These are phyloP conservation scores for Quercus phellos DNA, from an alignment of 331 rosid species.

Conservation along the genomic window DNA sequence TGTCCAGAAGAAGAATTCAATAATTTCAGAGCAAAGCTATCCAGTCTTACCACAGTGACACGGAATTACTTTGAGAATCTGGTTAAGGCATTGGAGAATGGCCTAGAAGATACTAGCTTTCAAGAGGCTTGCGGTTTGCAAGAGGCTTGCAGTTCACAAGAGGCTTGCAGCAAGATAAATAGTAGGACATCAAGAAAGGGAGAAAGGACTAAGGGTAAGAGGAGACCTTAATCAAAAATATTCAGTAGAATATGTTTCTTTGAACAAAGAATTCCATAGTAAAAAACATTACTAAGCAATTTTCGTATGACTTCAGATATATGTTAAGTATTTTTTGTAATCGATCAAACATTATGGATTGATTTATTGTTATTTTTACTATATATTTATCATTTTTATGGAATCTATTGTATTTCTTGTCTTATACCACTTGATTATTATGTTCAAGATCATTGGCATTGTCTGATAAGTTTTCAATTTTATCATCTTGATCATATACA, in stretches of 20 bases:
- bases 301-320: too few relatives aligned
- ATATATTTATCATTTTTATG: too few relatives aligned
- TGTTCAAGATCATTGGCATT: too few relatives aligned
- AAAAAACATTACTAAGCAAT: too few relatives aligned
- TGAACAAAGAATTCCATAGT: background rate
- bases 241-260: background rate
- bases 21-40: constrained; percentile 56
- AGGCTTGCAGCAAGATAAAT: constrained; percentile 29
- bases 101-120: constrained; percentile 48
- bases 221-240: background rate
- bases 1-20: constrained; percentile 44
- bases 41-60: constrained; percentile 55
- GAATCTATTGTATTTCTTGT: too few relatives aligned
- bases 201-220: constrained; percentile 13
- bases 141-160: constrained; percentile 30
- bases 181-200: constrained; percentile 32
- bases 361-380: too few relatives aligned
- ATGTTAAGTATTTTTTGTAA: too few relatives aligned
- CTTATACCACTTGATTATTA: too few relatives aligned
- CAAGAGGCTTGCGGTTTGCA: constrained; percentile 27
- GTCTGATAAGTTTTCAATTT: too few relatives aligned
- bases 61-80: constrained; percentile 64
- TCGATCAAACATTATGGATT: too few relatives aligned
- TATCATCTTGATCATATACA: too few relatives aligned
- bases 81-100: constrained; percentile 62